phyloP scores from a whole-genome alignment of 768 basidiomycete genomes.

The Scleroderma bovista region DNA sequence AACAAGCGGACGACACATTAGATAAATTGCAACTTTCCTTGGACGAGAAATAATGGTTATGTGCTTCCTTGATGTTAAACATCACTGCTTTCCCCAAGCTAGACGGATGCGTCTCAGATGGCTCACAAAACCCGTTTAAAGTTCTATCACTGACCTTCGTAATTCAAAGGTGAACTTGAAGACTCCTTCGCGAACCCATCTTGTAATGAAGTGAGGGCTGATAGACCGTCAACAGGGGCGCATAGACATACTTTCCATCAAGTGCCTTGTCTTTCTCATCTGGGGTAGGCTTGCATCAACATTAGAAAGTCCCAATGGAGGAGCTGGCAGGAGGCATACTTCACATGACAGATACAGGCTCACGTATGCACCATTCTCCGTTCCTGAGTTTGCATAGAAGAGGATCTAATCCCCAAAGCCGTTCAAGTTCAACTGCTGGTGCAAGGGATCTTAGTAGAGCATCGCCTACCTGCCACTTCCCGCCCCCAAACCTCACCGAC shows the following conservation, averaged over 20 bases:
- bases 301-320: conserved; percentile 5
- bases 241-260: conserved; percentile 47
- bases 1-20: conserved; percentile 4
- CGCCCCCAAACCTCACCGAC: conserved; percentile 71
- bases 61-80: conserved; percentile 70
- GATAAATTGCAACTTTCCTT: conserved; percentile 36
- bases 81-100: conserved; percentile 44
- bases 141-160: conserved; percentile 44
- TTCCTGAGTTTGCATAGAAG: conserved; percentile 81
- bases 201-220: conserved; percentile 20
- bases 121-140: not conserved
- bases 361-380: conserved; percentile 53
- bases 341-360: conserved; percentile 81
- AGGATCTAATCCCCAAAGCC: conserved; percentile 46
- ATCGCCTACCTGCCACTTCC: conserved; percentile 58
- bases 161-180: conserved; percentile 85
- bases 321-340: conserved; percentile 36
- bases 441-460: conserved; percentile 6
- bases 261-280: conserved; percentile 68
- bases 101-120: not conserved
- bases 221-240: not conserved
- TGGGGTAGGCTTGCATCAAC: conserved; percentile 53
- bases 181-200: conserved; percentile 82
- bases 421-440: not conserved
- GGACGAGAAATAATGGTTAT: conserved; percentile 76